phyloP scores from a whole-genome alignment of 1,284 basidiomycete genomes.

The Agroathelia rolfsii region DNA sequence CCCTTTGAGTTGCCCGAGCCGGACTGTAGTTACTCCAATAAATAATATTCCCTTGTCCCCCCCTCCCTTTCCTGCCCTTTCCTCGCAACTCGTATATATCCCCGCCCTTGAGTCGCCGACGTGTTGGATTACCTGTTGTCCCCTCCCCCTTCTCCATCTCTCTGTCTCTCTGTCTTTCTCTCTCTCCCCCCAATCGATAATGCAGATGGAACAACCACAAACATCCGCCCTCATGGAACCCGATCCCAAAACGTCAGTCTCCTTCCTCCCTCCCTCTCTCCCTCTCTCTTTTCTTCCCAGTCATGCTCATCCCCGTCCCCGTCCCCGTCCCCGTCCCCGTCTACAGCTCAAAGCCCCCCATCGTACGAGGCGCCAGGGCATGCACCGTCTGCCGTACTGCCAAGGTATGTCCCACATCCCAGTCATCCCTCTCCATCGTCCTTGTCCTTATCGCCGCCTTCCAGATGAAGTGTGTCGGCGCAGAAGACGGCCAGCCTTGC shows the following conservation, averaged over 20 bases:
- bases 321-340: conserved; percentile 1
- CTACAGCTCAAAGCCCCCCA: conserved; percentile 38
- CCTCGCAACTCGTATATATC: no score
- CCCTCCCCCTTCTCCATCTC: conserved; percentile 8
- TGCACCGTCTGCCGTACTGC: conserved; percentile 75
- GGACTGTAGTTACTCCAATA: no score
- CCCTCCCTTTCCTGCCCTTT: no score
- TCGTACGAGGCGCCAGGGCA: conserved; percentile 64
- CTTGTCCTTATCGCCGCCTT: conserved; percentile 13
- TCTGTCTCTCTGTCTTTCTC: conserved; percentile 9
- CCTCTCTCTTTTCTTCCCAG: conserved; percentile 7
- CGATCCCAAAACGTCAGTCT: no score
- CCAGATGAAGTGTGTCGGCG: conserved; percentile 82
- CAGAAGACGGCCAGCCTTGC: conserved; percentile 69
- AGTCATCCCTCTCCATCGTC: conserved; percentile 11
- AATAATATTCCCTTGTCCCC: no score
- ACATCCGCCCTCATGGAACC: no score
- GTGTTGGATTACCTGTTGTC: conserved; percentile 10
- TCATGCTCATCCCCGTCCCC: conserved; percentile 11
- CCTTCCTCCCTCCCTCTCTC: conserved; percentile 9
- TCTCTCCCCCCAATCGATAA: conserved; percentile 9
- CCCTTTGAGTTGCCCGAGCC: no score
- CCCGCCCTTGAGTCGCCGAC: no score
- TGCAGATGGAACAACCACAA: no score
- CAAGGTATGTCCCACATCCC: conserved; percentile 40